Percentiles rank a stretch among this genome's conserved stretches.
Conservation (phyloP, 176 grass and related monocot genomes). For the Sorghum bicolor region DNA sequence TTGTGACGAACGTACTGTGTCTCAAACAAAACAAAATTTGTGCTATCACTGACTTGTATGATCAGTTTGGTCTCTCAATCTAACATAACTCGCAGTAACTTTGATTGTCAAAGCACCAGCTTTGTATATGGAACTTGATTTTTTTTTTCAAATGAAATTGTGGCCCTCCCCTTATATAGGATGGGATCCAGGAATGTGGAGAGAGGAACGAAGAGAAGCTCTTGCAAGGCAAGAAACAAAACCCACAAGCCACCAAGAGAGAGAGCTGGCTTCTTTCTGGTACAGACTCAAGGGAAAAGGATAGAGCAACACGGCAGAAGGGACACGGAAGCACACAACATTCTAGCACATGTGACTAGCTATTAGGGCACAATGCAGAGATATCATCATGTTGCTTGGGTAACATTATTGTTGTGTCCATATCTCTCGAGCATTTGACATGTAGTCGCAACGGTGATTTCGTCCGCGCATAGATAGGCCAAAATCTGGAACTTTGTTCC, state of each 20-base stretch:
- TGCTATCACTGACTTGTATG: not conserved
- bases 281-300: slow-evolving; percentile 6
- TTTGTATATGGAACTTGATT: not conserved
- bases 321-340: not conserved
- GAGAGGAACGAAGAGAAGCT: not conserved
- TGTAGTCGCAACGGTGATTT: not conserved
- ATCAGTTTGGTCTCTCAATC: not conserved
- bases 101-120: not conserved
- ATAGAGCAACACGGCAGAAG: slow-evolving; percentile 23
- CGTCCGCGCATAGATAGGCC: not conserved
- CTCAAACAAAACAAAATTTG: not conserved
- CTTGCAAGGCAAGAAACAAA: slow-evolving; percentile 48
- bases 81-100: not conserved
- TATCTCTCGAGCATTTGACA: not conserved
- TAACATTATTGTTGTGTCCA: not conserved
- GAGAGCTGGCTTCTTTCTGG: slow-evolving; percentile 19
- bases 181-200: not conserved
- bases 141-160: slow-evolving; percentile 19
- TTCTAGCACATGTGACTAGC: not conserved
- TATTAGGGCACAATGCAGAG: not conserved
- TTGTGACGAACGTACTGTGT: not conserved
- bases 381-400: not conserved
- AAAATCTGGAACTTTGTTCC: too few relatives aligned
- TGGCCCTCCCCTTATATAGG: slow-evolving; percentile 22
- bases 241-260: slow-evolving; percentile 25